Percentiles rank a stretch among this genome's conserved stretches.
phyloP scores from a whole-genome alignment of 2,329 filamentous ascomycete genomes.

The Claviceps sp. region DNA sequence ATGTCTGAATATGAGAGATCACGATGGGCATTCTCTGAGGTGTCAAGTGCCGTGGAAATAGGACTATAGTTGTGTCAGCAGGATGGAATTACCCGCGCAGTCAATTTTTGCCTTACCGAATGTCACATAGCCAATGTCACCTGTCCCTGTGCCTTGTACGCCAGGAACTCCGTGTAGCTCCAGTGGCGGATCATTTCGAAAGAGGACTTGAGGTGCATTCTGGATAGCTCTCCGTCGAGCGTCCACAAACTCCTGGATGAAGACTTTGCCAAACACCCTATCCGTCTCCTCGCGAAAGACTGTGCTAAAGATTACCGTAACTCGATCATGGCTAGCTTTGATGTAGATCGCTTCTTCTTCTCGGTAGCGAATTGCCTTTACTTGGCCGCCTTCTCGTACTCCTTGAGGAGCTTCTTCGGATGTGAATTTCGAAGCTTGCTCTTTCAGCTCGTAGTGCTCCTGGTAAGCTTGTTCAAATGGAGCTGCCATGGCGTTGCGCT shows the following conservation, averaged over 20 bases:
- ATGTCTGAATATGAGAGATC: slow-evolving; percentile 98
- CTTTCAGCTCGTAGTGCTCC: slow-evolving; percentile 74
- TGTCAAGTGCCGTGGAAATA: slow-evolving; percentile 91
- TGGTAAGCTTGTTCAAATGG: slow-evolving; percentile 96
- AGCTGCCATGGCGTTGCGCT: slow-evolving; percentile 97
- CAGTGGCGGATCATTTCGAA: slow-evolving; percentile 85
- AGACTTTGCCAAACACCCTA: slow-evolving; percentile 93
- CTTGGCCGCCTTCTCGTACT: slow-evolving; percentile 73
- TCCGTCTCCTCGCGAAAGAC: slow-evolving; percentile 97
- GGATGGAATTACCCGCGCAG: background rate
- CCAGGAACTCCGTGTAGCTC: slow-evolving; percentile 81
- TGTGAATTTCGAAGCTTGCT: slow-evolving; percentile 84
- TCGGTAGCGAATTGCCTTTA: slow-evolving; percentile 95
- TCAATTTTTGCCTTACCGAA: slow-evolving; percentile 54
- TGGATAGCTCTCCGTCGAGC: slow-evolving; percentile 89
- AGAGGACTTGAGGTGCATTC: slow-evolving; percentile 94
- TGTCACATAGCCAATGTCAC: slow-evolving; percentile 92
- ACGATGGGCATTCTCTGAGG: slow-evolving; percentile 83
- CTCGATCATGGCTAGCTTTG: slow-evolving; percentile 92
- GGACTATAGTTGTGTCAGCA: slow-evolving; percentile 41
- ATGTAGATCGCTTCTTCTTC: slow-evolving; percentile 98
- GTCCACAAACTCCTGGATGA: slow-evolving; percentile 97
- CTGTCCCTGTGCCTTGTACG: slow-evolving; percentile 60
- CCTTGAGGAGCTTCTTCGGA: slow-evolving; percentile 90
- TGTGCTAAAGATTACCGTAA: slow-evolving; percentile 98